Conservation (phyloP, 2,329 filamentous ascomycete species). For the Sporothrix humicola region DNA sequence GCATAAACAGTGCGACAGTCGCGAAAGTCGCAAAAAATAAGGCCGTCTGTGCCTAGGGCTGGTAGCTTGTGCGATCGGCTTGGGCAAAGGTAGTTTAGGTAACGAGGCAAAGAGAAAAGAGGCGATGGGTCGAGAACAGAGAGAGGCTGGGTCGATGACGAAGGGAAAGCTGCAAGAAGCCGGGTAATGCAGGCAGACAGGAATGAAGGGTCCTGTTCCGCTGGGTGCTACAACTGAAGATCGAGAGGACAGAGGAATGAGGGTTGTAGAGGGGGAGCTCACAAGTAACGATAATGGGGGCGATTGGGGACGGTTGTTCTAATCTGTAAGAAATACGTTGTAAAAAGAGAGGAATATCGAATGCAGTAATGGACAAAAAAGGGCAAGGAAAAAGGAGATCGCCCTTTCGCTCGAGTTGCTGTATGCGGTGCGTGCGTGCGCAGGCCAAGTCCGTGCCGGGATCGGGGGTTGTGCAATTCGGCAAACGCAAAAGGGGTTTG, state of each 20-base stretch:
- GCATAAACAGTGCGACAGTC: conserved; percentile 28
- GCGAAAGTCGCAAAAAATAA: not conserved
- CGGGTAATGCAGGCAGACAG: not conserved
- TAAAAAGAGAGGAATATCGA: not conserved
- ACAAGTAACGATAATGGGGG: conserved; percentile 15
- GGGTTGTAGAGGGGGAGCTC: not conserved
- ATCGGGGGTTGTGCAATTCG: conserved; percentile 19
- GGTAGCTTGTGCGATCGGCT: not conserved
- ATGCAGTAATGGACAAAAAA: not conserved
- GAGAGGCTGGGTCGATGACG: conserved; percentile 18
- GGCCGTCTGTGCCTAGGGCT: not conserved
- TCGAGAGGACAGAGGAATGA: not conserved
- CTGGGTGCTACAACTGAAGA: not conserved
- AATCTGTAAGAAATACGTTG: conserved; percentile 7
- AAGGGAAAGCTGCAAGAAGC: conserved; percentile 18
- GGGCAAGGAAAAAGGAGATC: conserved; percentile 18
- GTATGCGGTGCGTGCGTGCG: conserved; percentile 1
- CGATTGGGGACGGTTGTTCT: not conserved
- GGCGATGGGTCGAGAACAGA: too few species aligned
- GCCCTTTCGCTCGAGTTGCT: not conserved
- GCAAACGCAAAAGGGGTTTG: not conserved
- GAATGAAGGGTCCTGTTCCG: not conserved
- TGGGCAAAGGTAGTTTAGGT: too few species aligned
- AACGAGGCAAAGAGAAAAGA: too few species aligned
- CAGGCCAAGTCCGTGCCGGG: conserved; percentile 7